Conservation (phyloP, 1,284 basidiomycete genomes). For the Porphyrellus sp. region DNA sequence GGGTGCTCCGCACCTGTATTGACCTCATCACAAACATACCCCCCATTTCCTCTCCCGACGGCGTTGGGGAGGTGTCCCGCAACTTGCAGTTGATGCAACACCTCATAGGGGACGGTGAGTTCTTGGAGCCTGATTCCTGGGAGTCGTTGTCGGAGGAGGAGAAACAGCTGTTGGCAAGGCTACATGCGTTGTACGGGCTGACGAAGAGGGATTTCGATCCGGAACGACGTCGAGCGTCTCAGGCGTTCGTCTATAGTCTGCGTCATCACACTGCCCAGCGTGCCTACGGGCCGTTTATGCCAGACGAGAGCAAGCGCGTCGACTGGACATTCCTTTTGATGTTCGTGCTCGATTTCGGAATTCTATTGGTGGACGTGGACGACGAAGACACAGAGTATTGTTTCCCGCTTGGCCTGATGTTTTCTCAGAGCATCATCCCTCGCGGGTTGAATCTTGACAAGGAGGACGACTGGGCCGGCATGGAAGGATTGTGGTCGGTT, state of each 20-base stretch:
- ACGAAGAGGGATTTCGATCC: constrained; percentile 41
- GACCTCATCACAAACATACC: constrained; percentile 44
- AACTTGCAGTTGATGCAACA: constrained; percentile 54
- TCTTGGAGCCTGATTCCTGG: constrained; percentile 42
- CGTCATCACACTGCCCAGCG: constrained; percentile 50
- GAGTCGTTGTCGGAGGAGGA: constrained; percentile 36
- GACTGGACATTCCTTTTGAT: constrained; percentile 61
- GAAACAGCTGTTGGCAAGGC: constrained; percentile 43
- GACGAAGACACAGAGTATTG: constrained; percentile 29
- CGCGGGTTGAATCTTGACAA: constrained; percentile 37
- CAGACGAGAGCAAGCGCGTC: constrained; percentile 42
- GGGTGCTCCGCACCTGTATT: constrained; percentile 47
- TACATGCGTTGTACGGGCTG: constrained; percentile 57
- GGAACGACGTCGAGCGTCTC: constrained; percentile 38
- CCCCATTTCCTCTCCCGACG: constrained; percentile 34
- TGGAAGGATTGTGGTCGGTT: constrained; percentile 57
- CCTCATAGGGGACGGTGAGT: constrained; percentile 40
- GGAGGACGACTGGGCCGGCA: constrained; percentile 59
- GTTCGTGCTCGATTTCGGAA: constrained; percentile 54
- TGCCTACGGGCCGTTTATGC: constrained; percentile 55
- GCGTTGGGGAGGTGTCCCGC: constrained; percentile 37
- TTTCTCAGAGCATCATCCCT: constrained; percentile 50
- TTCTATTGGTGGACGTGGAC: constrained; percentile 45
- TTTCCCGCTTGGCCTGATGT: constrained; percentile 52
- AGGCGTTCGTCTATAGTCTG: constrained; percentile 59